Evolutionary conservation across 1,284 basidiomycete genomes (phyloP).

Genomic region (Paramarasmius palmivorus): DNA sequence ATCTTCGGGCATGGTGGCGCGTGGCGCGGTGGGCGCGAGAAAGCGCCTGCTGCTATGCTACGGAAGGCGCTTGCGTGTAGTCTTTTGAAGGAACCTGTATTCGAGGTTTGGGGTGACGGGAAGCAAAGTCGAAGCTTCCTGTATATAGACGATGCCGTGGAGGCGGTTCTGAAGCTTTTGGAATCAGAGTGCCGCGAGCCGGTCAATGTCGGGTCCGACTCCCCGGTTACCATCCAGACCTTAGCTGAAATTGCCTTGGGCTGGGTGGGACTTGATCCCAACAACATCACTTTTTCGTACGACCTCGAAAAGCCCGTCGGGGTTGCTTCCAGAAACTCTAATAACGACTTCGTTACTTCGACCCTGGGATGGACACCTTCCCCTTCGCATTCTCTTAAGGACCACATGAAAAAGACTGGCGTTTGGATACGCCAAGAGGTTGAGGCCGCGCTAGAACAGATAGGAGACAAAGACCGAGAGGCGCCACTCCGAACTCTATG

Average conservation of each 20-base stretch:
- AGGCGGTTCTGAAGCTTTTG: slow-evolving; percentile 46
- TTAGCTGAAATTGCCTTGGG: slow-evolving; percentile 43
- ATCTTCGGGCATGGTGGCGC: slow-evolving; percentile 55
- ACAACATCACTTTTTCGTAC: slow-evolving; percentile 30
- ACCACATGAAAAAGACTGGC: slow-evolving; percentile 46
- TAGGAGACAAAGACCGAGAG: slow-evolving; percentile 11
- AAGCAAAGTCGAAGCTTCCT: slow-evolving; percentile 54
- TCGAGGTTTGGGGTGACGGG: slow-evolving; percentile 63
- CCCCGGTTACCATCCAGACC: slow-evolving; percentile 40
- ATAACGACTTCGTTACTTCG: slow-evolving; percentile 40
- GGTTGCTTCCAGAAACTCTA: slow-evolving; percentile 52
- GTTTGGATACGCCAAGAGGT: slow-evolving; percentile 48
- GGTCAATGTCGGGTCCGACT: slow-evolving; percentile 56
- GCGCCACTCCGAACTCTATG: slow-evolving; percentile 22
- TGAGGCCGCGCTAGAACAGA: slow-evolving; percentile 18
- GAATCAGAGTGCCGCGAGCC: slow-evolving; percentile 33
- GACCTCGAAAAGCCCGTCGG: slow-evolving; percentile 39
- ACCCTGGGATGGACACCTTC: slow-evolving; percentile 44
- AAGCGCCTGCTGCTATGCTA: slow-evolving; percentile 57
- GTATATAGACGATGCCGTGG: slow-evolving; percentile 54
- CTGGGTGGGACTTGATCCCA: slow-evolving; percentile 30
- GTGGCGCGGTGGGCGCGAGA: slow-evolving; percentile 57
- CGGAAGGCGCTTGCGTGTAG: slow-evolving; percentile 48
- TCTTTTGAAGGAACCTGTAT: slow-evolving; percentile 18
- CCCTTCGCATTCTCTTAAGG: slow-evolving; percentile 36